phyloP scores from a whole-genome alignment of 192 early-diverging fungal genomes.

The Funneliformis mosseae region DNA sequence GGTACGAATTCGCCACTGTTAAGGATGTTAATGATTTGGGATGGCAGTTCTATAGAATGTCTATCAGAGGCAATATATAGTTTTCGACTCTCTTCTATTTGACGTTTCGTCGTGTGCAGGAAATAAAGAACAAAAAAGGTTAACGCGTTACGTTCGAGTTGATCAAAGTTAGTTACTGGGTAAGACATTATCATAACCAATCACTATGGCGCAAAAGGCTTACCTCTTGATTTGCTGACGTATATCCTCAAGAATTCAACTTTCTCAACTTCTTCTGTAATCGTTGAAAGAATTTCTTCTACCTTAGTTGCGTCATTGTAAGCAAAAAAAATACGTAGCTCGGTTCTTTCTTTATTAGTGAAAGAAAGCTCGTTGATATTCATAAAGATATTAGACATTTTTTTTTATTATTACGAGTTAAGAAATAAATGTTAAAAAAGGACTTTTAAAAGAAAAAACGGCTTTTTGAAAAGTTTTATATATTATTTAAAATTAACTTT shows the following conservation, averaged over 20 bases:
- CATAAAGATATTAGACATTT: not conserved
- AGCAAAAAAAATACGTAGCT: not conserved
- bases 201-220: not conserved
- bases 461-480: no score
- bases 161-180: no score
- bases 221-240: not conserved
- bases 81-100: not conserved
- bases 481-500: no score
- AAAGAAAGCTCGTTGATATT: not conserved
- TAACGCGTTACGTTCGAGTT: no score
- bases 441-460: no score
- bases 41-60: constrained; percentile 6
- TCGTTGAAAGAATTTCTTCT: not conserved
- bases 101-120: no score
- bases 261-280: not conserved
- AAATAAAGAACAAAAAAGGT: no score
- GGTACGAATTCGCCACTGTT: constrained; percentile 2
- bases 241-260: not conserved
- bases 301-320: not conserved
- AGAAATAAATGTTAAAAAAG: not conserved
- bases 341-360: not conserved
- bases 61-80: constrained; percentile 11
- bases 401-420: not conserved
- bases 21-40: constrained; percentile 14
- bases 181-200: no score